These are phyloP conservation scores for Cyberlindnera veronae DNA, from an alignment of 805 yeast genomes.

Conservation along the genomic window DNA sequence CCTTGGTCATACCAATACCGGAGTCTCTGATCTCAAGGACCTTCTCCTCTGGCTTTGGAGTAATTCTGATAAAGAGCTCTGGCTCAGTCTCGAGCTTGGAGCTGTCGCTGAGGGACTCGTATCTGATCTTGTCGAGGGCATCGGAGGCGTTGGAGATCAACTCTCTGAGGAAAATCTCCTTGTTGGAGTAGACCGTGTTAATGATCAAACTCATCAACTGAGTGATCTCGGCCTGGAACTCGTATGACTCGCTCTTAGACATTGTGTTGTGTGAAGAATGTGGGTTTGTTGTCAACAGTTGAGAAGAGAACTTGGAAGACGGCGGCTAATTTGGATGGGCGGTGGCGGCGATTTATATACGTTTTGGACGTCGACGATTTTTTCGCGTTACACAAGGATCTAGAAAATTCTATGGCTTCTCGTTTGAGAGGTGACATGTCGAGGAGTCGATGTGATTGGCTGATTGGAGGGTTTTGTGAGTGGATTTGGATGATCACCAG, in stretches of 20 bases:
- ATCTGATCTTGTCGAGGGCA: slow-evolving; percentile 98
- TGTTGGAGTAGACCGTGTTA: slow-evolving; percentile 99
- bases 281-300: not conserved
- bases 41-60: slow-evolving; percentile 93
- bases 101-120: slow-evolving; percentile 92
- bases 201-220: slow-evolving; percentile 99
- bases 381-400: slow-evolving; percentile 4
- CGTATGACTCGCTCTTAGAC: slow-evolving; percentile 66
- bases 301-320: not conserved
- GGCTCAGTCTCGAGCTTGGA: slow-evolving; percentile 91
- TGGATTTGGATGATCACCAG: too few species aligned
- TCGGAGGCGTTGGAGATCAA: slow-evolving; percentile 98
- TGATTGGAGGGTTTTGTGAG: too few species aligned
- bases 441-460: too few species aligned
- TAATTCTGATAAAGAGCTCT: slow-evolving; percentile 93
- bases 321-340: not conserved
- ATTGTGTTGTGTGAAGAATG: slow-evolving; percentile 5
- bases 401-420: slow-evolving; percentile 13
- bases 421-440: not conserved
- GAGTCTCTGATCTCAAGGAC: slow-evolving; percentile 97
- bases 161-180: slow-evolving; percentile 98
- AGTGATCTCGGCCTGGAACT: slow-evolving; percentile 99
- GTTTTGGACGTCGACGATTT: slow-evolving; percentile 5
- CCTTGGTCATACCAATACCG: slow-evolving; percentile 99
- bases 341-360: slow-evolving; percentile 4